These are phyloP conservation scores for Fusarium sp. DNA, from an alignment of 2,329 filamentous ascomycete genomes.

Conservation along the genomic window DNA sequence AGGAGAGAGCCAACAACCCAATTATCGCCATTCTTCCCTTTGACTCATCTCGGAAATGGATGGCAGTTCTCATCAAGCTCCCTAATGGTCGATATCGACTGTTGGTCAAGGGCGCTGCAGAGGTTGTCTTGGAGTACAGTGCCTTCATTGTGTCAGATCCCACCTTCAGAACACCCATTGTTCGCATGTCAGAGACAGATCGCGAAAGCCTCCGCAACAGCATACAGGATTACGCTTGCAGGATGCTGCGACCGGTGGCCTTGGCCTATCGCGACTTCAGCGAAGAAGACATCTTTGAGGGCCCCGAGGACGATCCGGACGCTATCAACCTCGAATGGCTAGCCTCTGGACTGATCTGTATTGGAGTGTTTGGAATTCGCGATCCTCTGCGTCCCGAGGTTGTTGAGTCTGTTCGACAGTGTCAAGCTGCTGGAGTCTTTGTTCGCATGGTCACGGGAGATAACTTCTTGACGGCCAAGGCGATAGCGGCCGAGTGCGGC, in stretches of 20 bases:
- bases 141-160: slow-evolving; percentile 60
- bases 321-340: slow-evolving; percentile 53
- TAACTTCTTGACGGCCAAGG: slow-evolving; percentile 69
- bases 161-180: slow-evolving; percentile 45
- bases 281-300: slow-evolving; percentile 73
- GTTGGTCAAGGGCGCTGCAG: slow-evolving; percentile 68
- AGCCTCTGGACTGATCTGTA: slow-evolving; percentile 74
- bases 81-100: slow-evolving; percentile 60
- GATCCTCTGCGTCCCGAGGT: slow-evolving; percentile 73
- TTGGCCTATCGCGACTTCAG: slow-evolving; percentile 81
- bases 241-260: slow-evolving; percentile 80
- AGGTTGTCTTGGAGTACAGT: slow-evolving; percentile 64
- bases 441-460: slow-evolving; percentile 70
- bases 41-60: slow-evolving; percentile 66
- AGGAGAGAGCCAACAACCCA: slow-evolving; percentile 60
- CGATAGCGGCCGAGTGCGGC: slow-evolving; percentile 73
- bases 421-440: slow-evolving; percentile 71
- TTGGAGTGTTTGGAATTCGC: slow-evolving; percentile 75
- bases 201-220: slow-evolving; percentile 48
- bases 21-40: slow-evolving; percentile 65
- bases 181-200: slow-evolving; percentile 48
- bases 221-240: slow-evolving; percentile 68
- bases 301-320: slow-evolving; percentile 51
- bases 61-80: slow-evolving; percentile 65
- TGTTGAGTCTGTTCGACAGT: slow-evolving; percentile 68